Evolutionary conservation across 164 flowering plant genomes (phyloP).

Genomic region (Cinnamomum micranthum): DNA sequence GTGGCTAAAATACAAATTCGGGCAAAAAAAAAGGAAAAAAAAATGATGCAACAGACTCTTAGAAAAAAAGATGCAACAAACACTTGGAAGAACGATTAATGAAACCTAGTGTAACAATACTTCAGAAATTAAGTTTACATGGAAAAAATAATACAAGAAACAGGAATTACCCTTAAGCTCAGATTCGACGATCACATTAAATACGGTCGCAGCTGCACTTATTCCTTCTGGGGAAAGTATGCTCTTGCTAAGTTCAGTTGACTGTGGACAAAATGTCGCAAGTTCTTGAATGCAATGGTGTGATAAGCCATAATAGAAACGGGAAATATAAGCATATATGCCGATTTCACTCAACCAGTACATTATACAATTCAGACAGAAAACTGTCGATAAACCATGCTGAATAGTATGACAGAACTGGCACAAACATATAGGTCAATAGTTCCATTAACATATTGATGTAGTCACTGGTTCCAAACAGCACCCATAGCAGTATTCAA

Average conservation of each 20-base stretch:
- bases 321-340: neutral
- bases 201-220: slow-evolving; percentile 61
- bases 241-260: slow-evolving; percentile 33
- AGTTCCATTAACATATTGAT: too few relatives aligned
- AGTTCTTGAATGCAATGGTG: neutral
- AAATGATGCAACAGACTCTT: neutral
- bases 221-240: slow-evolving; percentile 66
- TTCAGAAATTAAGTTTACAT: neutral
- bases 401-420: too few relatives aligned
- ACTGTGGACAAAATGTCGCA: slow-evolving; percentile 33
- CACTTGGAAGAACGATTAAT: neutral
- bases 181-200: slow-evolving; percentile 65
- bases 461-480: too few relatives aligned
- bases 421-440: too few relatives aligned
- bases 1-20: neutral
- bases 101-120: neutral
- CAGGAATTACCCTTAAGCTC: slow-evolving; percentile 67
- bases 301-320: neutral
- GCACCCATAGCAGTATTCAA: too few relatives aligned
- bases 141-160: neutral
- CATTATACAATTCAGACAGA: neutral
- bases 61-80: too few relatives aligned
- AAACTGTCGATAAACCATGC: too few relatives aligned
- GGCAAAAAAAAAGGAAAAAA: too few relatives aligned
- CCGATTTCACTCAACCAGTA: too few relatives aligned